A percentile compares a stretch with the other conserved stretches of the same genome.
Evolutionary conservation across 495 filamentous ascomycete genomes (phyloP).

Genomic region (Talaromyces adpressus): DNA sequence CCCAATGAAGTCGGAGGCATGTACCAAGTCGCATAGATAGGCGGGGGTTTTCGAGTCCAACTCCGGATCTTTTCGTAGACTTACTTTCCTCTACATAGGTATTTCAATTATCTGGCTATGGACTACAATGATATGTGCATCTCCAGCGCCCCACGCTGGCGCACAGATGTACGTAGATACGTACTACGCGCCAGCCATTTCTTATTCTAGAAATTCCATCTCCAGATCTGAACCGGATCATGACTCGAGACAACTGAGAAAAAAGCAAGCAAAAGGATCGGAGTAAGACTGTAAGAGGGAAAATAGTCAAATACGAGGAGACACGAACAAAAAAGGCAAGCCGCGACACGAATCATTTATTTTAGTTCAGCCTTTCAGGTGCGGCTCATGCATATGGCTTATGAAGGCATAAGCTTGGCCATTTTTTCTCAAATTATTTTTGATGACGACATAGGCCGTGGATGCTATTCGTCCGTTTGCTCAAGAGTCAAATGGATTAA

Average conservation of each 20-base stretch:
- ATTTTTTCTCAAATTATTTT: not conserved
- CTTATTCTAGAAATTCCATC: not conserved
- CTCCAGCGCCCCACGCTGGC: not conserved
- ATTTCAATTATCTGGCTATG: not conserved
- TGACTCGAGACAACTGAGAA: not conserved
- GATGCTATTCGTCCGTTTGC: not conserved
- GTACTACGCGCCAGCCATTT: not conserved
- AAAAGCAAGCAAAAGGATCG: not conserved
- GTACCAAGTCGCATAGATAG: not conserved
- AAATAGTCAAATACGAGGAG: not conserved
- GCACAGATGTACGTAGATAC: not conserved
- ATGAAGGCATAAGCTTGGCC: not conserved
- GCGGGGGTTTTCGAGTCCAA: not conserved
- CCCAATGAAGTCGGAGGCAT: not conserved
- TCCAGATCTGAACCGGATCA: not conserved
- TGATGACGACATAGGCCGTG: not conserved
- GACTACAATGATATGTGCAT: not conserved
- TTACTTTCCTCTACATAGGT: not conserved
- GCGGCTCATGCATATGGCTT: not conserved
- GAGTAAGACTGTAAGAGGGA: not conserved
- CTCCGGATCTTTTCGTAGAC: not conserved
- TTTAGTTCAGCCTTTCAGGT: not conserved
- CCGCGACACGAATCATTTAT: not conserved
- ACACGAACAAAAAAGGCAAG: not conserved
- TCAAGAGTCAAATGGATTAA: not conserved